Conservation (phyloP, 164 flowering plant species). For the Magnolia officinalis region DNA sequence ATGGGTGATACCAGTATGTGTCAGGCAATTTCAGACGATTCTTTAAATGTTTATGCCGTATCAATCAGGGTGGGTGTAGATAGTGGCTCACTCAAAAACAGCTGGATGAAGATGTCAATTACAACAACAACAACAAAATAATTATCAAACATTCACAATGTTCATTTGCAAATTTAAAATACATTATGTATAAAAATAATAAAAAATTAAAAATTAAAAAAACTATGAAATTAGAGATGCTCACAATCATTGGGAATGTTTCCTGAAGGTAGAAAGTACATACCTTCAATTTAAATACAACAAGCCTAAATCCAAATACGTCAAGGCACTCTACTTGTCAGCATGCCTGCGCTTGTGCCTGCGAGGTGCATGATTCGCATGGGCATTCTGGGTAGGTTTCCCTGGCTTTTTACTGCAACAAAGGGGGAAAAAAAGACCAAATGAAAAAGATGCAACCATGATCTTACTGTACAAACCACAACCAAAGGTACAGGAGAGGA, state of each 20-base stretch:
- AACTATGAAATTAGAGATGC: background rate
- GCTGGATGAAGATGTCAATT: no score
- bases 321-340: conserved; percentile 19
- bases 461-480: background rate
- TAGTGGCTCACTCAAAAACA: no score
- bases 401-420: conserved; percentile 41
- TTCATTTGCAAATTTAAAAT: background rate
- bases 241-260: background rate
- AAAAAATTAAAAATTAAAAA: background rate
- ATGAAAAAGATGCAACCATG: background rate
- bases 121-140: no score
- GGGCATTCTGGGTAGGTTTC: conserved; percentile 30
- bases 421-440: background rate
- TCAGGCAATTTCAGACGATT: no score
- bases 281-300: conserved; percentile 10
- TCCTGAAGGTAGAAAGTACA: background rate
- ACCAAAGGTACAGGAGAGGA: background rate
- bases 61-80: no score
- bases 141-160: background rate
- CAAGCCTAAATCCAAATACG: conserved; percentile 1
- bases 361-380: conserved; percentile 49
- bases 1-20: no score
- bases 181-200: background rate
- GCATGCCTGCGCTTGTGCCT: conserved; percentile 41
- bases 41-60: no score